Conservation (phyloP, 2,329 filamentous ascomycete species). For the Nigrospora osmanthi region DNA sequence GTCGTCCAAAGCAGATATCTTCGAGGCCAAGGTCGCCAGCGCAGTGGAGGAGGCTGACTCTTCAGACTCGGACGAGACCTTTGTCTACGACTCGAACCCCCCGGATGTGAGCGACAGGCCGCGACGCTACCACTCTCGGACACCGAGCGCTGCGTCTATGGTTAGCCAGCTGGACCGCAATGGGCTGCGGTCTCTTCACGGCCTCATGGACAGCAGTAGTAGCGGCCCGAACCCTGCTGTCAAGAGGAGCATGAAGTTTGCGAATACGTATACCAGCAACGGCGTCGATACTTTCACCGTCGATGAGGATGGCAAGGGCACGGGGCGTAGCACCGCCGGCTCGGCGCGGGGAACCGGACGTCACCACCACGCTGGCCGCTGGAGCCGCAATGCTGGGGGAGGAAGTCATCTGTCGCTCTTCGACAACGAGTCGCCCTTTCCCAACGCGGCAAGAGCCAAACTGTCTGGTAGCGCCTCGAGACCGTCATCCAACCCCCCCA, state of each 20-base stretch:
- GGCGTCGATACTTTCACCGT: constrained; percentile 45
- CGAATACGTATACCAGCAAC: constrained; percentile 65
- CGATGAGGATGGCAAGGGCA: constrained; percentile 61
- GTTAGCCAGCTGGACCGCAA: constrained; percentile 59
- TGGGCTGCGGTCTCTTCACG: constrained; percentile 56
- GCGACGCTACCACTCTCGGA: constrained; percentile 84
- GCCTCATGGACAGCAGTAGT: constrained; percentile 54
- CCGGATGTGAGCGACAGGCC: constrained; percentile 56
- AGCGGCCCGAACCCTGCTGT: constrained; percentile 39
- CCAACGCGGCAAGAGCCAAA: constrained; percentile 57
- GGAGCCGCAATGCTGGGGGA: constrained; percentile 56
- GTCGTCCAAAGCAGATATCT: constrained; percentile 94
- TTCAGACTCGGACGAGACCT: constrained; percentile 96
- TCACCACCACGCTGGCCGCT: constrained; percentile 67
- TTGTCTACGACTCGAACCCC: constrained; percentile 98
- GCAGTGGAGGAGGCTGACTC: constrained; percentile 94
- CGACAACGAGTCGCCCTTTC: constrained; percentile 72
- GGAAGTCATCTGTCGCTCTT: constrained; percentile 66
- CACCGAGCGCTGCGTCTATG: constrained; percentile 86
- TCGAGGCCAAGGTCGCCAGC: constrained; percentile 93
- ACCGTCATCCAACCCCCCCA: constrained; percentile 61
- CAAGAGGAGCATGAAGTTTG: constrained; percentile 96
- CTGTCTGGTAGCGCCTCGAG: constrained; percentile 48
- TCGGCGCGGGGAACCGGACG: constrained; percentile 59
- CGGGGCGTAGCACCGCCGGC: constrained; percentile 51